Percentiles rank a stretch among this genome's conserved stretches.
phyloP scores from a whole-genome alignment of 148 eudicot species.

The Camellia granthamiana region DNA sequence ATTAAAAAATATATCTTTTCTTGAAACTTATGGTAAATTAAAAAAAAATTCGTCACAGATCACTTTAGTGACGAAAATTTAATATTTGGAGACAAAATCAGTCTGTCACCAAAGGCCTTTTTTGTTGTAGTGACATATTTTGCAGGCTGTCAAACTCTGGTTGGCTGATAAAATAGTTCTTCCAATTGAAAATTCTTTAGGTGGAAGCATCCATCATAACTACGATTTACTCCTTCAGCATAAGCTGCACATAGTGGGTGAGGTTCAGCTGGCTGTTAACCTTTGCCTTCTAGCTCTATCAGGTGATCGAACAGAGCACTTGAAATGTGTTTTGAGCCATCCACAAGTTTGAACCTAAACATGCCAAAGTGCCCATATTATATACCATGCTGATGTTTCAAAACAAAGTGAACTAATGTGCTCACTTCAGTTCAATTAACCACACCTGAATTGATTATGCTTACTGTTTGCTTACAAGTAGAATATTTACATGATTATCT shows the following conservation, averaged over 20 bases:
- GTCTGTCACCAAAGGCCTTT: too few relatives aligned
- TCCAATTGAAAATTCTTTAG: conserved; percentile 9
- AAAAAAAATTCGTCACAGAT: too few relatives aligned
- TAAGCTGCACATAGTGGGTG: conserved; percentile 3
- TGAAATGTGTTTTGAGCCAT: not conserved
- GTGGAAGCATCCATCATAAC: conserved; percentile 57
- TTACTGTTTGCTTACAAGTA: not conserved
- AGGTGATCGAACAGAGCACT: conserved; percentile 33
- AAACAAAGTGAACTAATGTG: too few relatives aligned
- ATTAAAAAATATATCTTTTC: too few relatives aligned
- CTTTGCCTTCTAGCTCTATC: conserved; percentile 48
- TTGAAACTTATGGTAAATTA: too few relatives aligned
- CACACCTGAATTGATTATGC: too few relatives aligned
- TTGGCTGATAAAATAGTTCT: conserved; percentile 49
- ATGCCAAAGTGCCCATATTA: not conserved
- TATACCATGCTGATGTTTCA: too few relatives aligned
- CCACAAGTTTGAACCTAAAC: conserved; percentile 7
- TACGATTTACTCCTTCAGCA: conserved; percentile 49
- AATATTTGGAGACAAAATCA: too few relatives aligned
- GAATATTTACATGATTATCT: not conserved
- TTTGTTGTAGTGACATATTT: not conserved
- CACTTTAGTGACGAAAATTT: too few relatives aligned
- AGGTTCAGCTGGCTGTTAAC: conserved; percentile 45
- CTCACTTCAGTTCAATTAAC: too few relatives aligned
- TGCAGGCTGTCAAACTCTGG: conserved; percentile 50